phyloP scores from a whole-genome alignment of 2,329 filamentous ascomycete species.

The Colletotrichum simmondsii region DNA sequence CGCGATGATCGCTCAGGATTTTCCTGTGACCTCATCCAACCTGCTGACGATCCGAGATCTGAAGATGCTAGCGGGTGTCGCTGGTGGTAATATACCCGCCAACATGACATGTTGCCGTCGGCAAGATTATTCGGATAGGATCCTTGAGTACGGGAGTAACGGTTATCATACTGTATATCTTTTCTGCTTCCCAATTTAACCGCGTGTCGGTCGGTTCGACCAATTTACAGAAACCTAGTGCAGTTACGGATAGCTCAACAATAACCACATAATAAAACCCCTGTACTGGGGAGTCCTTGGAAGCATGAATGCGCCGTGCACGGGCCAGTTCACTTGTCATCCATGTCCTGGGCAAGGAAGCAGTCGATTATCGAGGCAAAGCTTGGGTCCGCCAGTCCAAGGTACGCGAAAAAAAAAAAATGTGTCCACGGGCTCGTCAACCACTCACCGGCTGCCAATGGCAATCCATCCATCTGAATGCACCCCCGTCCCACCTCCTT shows the following conservation, averaged over 20 bases:
- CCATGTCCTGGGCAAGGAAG: neutral
- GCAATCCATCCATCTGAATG: slow-evolving; percentile 9
- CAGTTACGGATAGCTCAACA: neutral
- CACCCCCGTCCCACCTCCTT: slow-evolving; percentile 10
- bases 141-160: neutral
- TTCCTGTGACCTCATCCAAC: neutral
- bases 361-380: neutral
- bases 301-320: neutral
- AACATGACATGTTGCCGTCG: neutral
- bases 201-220: slow-evolving; percentile 12
- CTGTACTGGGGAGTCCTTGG: slow-evolving; percentile 1
- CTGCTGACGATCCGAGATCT: neutral
- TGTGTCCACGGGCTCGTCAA: slow-evolving; percentile 4
- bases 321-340: slow-evolving; percentile 14
- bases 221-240: neutral
- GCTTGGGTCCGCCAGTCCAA: slow-evolving; percentile 4
- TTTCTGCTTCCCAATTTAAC: neutral
- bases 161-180: neutral
- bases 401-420: slow-evolving; percentile 13
- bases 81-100: neutral
- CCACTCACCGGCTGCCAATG: slow-evolving; percentile 25
- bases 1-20: neutral
- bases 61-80: neutral
- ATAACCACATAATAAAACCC: neutral
- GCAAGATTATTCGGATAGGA: neutral